Percentiles rank a stretch among this genome's conserved stretches.
These are phyloP conservation scores for Kockiozyma suomiensis DNA, from an alignment of 805 yeast genomes.

Conservation along the genomic window DNA sequence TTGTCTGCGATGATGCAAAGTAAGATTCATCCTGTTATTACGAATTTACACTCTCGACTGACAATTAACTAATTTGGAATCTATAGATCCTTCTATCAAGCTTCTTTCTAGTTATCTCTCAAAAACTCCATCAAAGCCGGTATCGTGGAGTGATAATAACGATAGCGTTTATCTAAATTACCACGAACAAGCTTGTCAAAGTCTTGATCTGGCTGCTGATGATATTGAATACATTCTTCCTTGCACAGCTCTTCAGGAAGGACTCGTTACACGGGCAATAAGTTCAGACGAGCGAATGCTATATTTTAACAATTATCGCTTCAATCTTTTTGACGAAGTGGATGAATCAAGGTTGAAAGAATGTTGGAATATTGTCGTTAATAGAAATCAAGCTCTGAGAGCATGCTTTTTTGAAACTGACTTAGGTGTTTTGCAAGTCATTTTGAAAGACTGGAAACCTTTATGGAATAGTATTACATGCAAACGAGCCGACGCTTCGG, in stretches of 20 bases:
- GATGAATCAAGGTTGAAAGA: constrained; percentile 15
- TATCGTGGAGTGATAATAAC: neutral
- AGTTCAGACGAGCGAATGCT: neutral
- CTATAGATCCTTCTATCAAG: constrained; percentile 22
- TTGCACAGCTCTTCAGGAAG: constrained; percentile 38
- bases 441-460: constrained; percentile 29
- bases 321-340: constrained; percentile 20
- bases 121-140: neutral
- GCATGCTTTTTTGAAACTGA: constrained; percentile 31
- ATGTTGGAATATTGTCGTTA: constrained; percentile 16
- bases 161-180: constrained; percentile 9
- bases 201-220: constrained; percentile 20
- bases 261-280: constrained; percentile 30
- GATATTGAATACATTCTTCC: constrained; percentile 30
- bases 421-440: constrained; percentile 29
- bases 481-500: neutral
- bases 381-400: constrained; percentile 21
- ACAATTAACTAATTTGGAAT: neutral
- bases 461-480: constrained; percentile 14
- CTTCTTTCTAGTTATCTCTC: neutral
- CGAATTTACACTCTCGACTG: neutral
- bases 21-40: neutral
- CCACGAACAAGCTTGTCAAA: constrained; percentile 15
- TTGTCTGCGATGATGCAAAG: constrained; percentile 19
- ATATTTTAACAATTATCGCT: constrained; percentile 26